Percentiles rank a stretch among this genome's conserved stretches.
Evolutionary conservation across 495 filamentous ascomycete genomes (phyloP).

Genomic region (Xylaria castorea): DNA sequence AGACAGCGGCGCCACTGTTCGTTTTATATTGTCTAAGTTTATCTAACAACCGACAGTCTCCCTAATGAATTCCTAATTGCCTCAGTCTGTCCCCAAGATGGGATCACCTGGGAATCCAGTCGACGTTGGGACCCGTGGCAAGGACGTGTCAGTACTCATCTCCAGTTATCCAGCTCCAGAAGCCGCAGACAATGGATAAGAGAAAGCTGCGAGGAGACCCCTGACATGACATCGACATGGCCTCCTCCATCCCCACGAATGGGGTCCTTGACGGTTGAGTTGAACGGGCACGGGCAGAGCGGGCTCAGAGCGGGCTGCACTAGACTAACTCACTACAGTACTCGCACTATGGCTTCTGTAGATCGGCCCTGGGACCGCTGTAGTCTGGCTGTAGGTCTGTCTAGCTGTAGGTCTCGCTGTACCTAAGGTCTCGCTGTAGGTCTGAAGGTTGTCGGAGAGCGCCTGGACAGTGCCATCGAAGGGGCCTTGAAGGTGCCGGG

Average conservation of each 20-base stretch:
- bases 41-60: neutral
- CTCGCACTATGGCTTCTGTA: neutral
- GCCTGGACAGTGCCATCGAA: constrained; percentile 17
- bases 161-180: constrained; percentile 4
- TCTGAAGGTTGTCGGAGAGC: constrained; percentile 25
- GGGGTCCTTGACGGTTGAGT: constrained; percentile 11
- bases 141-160: neutral
- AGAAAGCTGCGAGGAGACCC: neutral
- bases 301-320: neutral
- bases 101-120: constrained; percentile 1
- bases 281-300: neutral
- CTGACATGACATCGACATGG: constrained; percentile 12
- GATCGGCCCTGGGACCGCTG: constrained; percentile 2
- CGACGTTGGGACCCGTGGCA: constrained; percentile 6
- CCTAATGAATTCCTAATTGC: neutral
- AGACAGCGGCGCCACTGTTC: constrained; percentile 4
- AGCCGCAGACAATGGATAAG: neutral
- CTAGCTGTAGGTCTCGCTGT: too few species aligned
- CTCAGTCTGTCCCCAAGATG: constrained; percentile 18
- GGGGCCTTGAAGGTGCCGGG: neutral
- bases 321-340: neutral
- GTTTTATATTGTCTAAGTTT: constrained; percentile 17
- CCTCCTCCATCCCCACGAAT: constrained; percentile 9
- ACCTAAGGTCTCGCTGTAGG: too few species aligned
- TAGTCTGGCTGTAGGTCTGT: too few species aligned